Percentiles rank a stretch among this genome's conserved stretches.
Conservation (phyloP, 805 yeast species). For the Hanseniaspora lindneri region DNA sequence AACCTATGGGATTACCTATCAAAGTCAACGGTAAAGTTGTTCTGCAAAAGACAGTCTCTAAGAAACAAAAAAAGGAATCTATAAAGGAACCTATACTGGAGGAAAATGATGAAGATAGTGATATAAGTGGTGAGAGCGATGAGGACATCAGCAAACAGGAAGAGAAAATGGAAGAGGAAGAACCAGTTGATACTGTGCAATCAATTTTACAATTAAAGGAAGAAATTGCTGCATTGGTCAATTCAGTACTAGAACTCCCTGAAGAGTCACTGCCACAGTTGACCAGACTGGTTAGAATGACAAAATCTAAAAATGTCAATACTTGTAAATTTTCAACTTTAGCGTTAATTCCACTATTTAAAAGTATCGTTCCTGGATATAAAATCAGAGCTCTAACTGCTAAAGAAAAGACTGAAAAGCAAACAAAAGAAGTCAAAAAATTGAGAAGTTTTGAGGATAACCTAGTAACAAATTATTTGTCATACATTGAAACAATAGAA, state of each 20-base stretch:
- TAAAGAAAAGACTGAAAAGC: slow-evolving; percentile 67
- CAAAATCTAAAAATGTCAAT: slow-evolving; percentile 51
- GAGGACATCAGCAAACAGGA: slow-evolving; percentile 19
- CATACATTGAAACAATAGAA: slow-evolving; percentile 48
- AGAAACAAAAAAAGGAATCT: slow-evolving; percentile 19
- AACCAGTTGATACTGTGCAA: slow-evolving; percentile 39
- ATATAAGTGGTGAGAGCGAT: slow-evolving; percentile 16
- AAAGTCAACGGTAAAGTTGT: slow-evolving; percentile 66
- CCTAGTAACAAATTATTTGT: slow-evolving; percentile 55
- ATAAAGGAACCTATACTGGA: no score
- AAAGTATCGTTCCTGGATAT: slow-evolving; percentile 77
- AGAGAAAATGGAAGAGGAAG: slow-evolving; percentile 26
- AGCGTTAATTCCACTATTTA: slow-evolving; percentile 75
- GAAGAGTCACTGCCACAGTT: slow-evolving; percentile 65
- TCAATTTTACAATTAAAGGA: slow-evolving; percentile 55
- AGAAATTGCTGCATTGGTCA: slow-evolving; percentile 71
- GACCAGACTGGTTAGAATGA: slow-evolving; percentile 57
- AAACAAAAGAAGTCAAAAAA: slow-evolving; percentile 67
- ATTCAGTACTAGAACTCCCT: slow-evolving; percentile 70
- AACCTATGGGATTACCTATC: slow-evolving; percentile 59
- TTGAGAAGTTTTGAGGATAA: slow-evolving; percentile 72
- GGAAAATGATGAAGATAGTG: slow-evolving; percentile 5
- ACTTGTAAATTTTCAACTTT: slow-evolving; percentile 61
- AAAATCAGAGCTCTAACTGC: slow-evolving; percentile 74
- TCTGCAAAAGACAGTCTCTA: slow-evolving; percentile 25